These are phyloP conservation scores for Boletus hoseneyae DNA, from an alignment of 1,284 basidiomycete species.

Conservation along the genomic window DNA sequence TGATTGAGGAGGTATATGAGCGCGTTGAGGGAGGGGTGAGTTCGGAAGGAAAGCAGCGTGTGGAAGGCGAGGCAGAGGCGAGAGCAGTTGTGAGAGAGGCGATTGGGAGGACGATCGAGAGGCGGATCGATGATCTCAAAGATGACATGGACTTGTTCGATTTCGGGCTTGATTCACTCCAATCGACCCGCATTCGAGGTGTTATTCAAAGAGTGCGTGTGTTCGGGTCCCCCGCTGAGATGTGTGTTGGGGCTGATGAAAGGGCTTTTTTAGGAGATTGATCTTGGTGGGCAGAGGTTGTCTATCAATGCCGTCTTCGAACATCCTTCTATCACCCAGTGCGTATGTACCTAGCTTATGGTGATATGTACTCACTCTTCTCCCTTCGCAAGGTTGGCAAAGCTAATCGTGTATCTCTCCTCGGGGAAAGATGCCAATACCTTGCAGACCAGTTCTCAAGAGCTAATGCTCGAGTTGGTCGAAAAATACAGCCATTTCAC, in stretches of 20 bases:
- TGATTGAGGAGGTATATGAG: constrained; percentile 47
- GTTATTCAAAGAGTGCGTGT: constrained; percentile 39
- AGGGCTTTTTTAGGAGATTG: constrained; percentile 16
- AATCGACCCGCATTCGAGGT: constrained; percentile 53
- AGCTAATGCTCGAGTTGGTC: constrained; percentile 26
- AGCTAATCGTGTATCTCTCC: constrained; percentile 14
- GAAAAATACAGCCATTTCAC: constrained; percentile 26
- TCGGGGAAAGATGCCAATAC: constrained; percentile 11
- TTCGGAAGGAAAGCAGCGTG: constrained; percentile 32
- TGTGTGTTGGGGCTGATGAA: constrained; percentile 9
- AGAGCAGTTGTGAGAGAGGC: constrained; percentile 12
- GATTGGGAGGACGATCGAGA: constrained; percentile 20
- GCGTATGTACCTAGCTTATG: background rate
- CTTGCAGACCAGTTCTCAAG: constrained; percentile 9
- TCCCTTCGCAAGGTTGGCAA: constrained; percentile 20
- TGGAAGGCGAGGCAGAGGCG: constrained; percentile 17
- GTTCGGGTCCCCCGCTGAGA: background rate
- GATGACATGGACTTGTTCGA: constrained; percentile 38
- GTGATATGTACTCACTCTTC: background rate
- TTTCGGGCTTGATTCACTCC: constrained; percentile 55
- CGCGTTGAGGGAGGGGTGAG: constrained; percentile 42
- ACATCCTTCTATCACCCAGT: constrained; percentile 27
- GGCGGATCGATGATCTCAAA: constrained; percentile 21
- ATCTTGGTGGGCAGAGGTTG: constrained; percentile 24
- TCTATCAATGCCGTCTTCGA: constrained; percentile 26